Percentiles rank a stretch among this genome's conserved stretches.
phyloP scores from a whole-genome alignment of 192 early-diverging fungal species.

The Rhizoclosmatium globosum region DNA sequence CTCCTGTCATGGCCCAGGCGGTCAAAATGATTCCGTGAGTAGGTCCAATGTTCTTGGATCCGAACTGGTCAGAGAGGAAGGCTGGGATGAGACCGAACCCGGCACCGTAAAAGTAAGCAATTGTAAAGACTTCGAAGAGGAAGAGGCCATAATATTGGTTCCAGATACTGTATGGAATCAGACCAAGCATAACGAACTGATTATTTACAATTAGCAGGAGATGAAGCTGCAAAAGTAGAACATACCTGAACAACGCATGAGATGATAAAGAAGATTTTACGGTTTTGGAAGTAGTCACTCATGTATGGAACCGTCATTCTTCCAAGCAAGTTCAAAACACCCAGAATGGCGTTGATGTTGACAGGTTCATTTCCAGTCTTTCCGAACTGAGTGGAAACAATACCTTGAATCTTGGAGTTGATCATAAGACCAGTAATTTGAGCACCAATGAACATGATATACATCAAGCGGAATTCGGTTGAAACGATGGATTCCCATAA shows the following conservation, averaged over 20 bases:
- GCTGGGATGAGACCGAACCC: conserved; percentile 81
- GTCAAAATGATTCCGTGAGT: conserved; percentile 80
- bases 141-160: conserved; percentile 63
- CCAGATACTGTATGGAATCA: conserved; percentile 65
- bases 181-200: conserved; percentile 68
- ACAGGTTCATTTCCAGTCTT: conserved; percentile 27
- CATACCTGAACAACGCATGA: conserved; percentile 46
- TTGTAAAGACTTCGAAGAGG: conserved; percentile 67
- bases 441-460: conserved; percentile 58
- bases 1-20: conserved; percentile 77
- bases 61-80: conserved; percentile 80
- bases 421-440: conserved; percentile 53
- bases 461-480: conserved; percentile 47
- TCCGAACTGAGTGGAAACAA: conserved; percentile 39
- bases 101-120: conserved; percentile 75
- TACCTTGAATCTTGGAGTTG: conserved; percentile 49
- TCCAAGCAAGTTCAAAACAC: conserved; percentile 46
- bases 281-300: conserved; percentile 54
- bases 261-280: conserved; percentile 73
- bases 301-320: conserved; percentile 40
- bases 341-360: conserved; percentile 44
- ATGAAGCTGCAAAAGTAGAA: conserved; percentile 42
- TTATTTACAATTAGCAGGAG: not conserved
- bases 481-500: conserved; percentile 33
- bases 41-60: conserved; percentile 72